A percentile compares a stretch with the other conserved stretches of the same genome.
Conservation (phyloP, 164 flowering plant genomes). For the Pachysandra terminalis region DNA sequence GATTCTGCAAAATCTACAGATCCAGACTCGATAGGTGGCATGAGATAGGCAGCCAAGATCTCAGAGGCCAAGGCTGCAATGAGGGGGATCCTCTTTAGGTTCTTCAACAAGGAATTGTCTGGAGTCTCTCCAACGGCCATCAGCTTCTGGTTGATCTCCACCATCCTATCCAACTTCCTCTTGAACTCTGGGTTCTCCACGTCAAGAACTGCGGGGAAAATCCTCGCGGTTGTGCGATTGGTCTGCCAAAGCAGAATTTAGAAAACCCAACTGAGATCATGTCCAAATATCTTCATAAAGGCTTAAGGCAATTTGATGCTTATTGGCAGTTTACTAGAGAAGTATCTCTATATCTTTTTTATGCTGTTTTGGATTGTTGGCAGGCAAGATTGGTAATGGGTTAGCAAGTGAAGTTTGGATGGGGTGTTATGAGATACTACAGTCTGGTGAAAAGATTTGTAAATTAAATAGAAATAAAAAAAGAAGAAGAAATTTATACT, state of each 20-base stretch:
- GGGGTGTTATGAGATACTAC: no score
- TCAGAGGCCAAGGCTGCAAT: constrained; percentile 77
- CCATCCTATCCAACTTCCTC: constrained; percentile 91
- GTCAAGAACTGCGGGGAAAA: constrained; percentile 92
- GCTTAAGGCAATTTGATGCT: neutral
- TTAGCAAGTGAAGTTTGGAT: no score
- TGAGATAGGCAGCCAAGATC: constrained; percentile 84
- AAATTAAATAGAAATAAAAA: no score
- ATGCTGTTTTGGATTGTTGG: no score
- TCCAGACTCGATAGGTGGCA: constrained; percentile 96
- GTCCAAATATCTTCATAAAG: neutral
- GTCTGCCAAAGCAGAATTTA: constrained; percentile 49
- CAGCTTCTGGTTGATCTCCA: constrained; percentile 70
- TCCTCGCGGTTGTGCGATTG: constrained; percentile 93
- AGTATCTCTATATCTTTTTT: no score
- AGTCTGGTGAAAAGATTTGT: no score
- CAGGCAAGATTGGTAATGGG: no score
- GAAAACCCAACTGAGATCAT: neutral
- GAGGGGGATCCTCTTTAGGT: constrained; percentile 82
- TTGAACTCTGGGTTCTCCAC: constrained; percentile 99
- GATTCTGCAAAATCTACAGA: constrained; percentile 93
- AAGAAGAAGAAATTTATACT: no score
- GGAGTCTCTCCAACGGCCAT: constrained; percentile 62
- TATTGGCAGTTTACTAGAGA: neutral
- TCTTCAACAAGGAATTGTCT: constrained; percentile 71